Conservation (phyloP, 208 protist species). For the Sergeia podlipaevii region DNA sequence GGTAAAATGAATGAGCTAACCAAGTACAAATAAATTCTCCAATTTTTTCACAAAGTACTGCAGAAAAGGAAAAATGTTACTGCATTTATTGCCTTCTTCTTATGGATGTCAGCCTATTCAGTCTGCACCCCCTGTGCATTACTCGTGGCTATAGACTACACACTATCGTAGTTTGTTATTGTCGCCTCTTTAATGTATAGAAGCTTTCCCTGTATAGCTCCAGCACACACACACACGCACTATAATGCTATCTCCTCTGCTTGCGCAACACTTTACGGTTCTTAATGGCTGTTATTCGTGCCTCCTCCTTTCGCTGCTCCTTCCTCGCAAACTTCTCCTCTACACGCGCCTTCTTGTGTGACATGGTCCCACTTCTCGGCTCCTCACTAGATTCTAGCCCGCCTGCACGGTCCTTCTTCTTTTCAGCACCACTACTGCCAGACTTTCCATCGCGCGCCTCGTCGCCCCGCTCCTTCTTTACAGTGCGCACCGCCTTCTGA, state of each 20-base stretch:
- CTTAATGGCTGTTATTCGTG: constrained; percentile 18
- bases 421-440: neutral
- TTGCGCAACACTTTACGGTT: constrained; percentile 22
- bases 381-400: too few relatives aligned
- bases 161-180: too few relatives aligned
- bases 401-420: neutral
- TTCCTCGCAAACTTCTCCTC: constrained; percentile 33
- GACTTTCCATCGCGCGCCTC: neutral
- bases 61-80: too few relatives aligned
- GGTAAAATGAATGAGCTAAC: too few relatives aligned
- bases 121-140: too few relatives aligned
- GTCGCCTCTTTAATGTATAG: too few relatives aligned
- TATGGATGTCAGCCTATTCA: too few relatives aligned
- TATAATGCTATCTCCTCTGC: constrained; percentile 9
- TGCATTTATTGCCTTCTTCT: too few relatives aligned
- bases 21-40: too few relatives aligned
- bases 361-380: neutral
- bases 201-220: neutral
- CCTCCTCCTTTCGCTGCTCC: constrained; percentile 24
- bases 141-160: too few relatives aligned
- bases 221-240: too few relatives aligned
- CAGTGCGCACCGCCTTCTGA: constrained; percentile 18
- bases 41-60: too few relatives aligned
- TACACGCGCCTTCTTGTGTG: constrained; percentile 16
- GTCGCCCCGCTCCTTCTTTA: constrained; percentile 4